phyloP scores from a whole-genome alignment of 2,329 filamentous ascomycete genomes.

The Aspergillus candidus region DNA sequence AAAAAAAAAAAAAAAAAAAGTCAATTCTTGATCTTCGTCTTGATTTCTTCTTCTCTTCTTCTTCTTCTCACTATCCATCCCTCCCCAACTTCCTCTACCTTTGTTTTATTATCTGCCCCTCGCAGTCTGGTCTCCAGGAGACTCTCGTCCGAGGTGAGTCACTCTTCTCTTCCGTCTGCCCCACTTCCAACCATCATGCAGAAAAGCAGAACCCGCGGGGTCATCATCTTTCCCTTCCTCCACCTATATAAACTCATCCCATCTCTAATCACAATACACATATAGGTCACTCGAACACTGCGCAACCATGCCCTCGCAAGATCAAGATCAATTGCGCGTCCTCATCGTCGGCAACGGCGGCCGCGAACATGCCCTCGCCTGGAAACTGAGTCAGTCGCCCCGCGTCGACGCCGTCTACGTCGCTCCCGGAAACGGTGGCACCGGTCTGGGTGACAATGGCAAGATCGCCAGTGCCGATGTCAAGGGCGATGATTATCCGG shows the following conservation, averaged over 20 bases:
- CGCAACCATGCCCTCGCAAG: slow-evolving; percentile 25
- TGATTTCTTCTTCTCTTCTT: background rate
- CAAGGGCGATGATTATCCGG: slow-evolving; percentile 68
- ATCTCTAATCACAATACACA: slow-evolving; percentile 1
- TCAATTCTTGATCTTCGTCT: background rate
- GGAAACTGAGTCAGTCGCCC: slow-evolving; percentile 82
- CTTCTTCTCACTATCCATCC: slow-evolving; percentile 1
- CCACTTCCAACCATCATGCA: background rate
- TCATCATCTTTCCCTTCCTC: background rate
- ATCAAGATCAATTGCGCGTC: slow-evolving; percentile 54
- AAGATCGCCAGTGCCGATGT: slow-evolving; percentile 71
- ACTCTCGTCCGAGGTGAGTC: slow-evolving; percentile 16
- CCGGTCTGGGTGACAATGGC: slow-evolving; percentile 47
- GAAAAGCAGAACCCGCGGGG: background rate
- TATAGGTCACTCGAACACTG: slow-evolving; percentile 7
- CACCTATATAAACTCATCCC: background rate
- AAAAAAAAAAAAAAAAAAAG: slow-evolving; percentile 3
- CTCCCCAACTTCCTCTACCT: background rate
- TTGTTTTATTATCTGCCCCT: background rate
- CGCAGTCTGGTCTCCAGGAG: slow-evolving; percentile 12
- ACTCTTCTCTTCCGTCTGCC: background rate
- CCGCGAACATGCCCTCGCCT: slow-evolving; percentile 88
- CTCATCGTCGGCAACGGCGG: slow-evolving; percentile 91
- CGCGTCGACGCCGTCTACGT: slow-evolving; percentile 67
- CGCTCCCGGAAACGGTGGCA: slow-evolving; percentile 80